Evolutionary conservation across 2,329 filamentous ascomycete species (phyloP).

Genomic region (Diaporthe caulivora): DNA sequence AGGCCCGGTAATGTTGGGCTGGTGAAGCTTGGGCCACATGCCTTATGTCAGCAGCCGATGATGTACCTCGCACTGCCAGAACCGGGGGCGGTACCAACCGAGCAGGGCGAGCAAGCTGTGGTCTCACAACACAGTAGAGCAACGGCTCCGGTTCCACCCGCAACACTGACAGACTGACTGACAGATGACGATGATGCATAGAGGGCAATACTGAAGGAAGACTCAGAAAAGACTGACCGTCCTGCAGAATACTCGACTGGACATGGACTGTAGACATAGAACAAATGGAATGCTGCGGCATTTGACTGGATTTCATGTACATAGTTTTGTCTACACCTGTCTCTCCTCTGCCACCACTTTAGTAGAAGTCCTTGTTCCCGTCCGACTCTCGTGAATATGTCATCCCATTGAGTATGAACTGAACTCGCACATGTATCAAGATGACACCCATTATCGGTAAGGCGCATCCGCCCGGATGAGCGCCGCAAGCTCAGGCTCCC

Average conservation of each 20-base stretch:
- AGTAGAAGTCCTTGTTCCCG: not conserved
- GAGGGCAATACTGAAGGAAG: no score
- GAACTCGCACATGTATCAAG: not conserved
- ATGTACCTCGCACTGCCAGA: not conserved
- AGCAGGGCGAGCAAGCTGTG: not conserved
- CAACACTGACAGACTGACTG: not conserved
- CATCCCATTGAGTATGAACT: no score
- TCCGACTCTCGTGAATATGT: not conserved
- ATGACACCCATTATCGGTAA: slow-evolving; percentile 74
- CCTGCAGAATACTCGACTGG: not conserved
- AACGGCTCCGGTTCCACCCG: slow-evolving; percentile 22
- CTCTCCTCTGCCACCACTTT: not conserved
- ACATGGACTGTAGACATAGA: not conserved
- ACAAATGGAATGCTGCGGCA: not conserved
- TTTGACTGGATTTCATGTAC: slow-evolving; percentile 12
- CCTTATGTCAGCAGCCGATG: slow-evolving; percentile 21
- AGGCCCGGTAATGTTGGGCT: slow-evolving; percentile 5
- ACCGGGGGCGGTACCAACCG: not conserved
- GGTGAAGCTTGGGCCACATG: slow-evolving; percentile 36
- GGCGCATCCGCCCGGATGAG: slow-evolving; percentile 93
- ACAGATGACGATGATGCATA: no score
- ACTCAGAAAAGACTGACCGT: not conserved
- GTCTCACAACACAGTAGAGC: not conserved
- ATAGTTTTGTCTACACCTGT: slow-evolving; percentile 17
- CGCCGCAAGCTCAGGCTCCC: slow-evolving; percentile 97